Conservation (phyloP, 1,284 basidiomycete genomes). For the Heterobasidion parviporum region DNA sequence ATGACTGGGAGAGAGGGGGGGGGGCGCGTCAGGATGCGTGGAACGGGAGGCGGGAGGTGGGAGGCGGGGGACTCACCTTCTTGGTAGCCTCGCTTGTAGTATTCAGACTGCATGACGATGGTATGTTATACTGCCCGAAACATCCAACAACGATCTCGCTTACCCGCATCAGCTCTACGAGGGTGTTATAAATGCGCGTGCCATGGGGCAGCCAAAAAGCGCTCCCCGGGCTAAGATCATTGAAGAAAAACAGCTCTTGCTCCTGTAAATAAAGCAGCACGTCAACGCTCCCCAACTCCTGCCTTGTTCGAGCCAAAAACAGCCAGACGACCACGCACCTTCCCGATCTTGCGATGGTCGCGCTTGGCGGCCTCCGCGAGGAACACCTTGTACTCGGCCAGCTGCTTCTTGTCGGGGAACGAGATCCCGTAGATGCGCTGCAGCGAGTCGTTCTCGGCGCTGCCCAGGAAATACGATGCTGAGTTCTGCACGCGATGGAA, state of each 20-base stretch:
- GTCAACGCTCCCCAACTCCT: not conserved
- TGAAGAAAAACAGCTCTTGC: slow-evolving; percentile 99
- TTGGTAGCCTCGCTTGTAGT: slow-evolving; percentile 82
- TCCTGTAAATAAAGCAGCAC: slow-evolving; percentile 38
- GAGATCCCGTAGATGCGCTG: slow-evolving; percentile 99
- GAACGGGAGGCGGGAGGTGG: not conserved
- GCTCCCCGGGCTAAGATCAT: slow-evolving; percentile 91
- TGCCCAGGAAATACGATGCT: slow-evolving; percentile 96
- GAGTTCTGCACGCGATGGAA: slow-evolving; percentile 60
- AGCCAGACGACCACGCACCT: slow-evolving; percentile 30
- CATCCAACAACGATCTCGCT: slow-evolving; percentile 19
- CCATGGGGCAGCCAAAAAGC: slow-evolving; percentile 98
- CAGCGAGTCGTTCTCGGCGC: slow-evolving; percentile 89
- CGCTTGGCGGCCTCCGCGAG: slow-evolving; percentile 95
- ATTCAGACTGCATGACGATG: slow-evolving; percentile 47
- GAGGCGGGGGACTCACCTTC: slow-evolving; percentile 43
- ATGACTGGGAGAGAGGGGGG: slow-evolving; percentile 54
- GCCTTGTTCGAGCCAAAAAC: not conserved
- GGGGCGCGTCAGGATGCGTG: too few relatives aligned
- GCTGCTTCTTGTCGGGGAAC: slow-evolving; percentile 96
- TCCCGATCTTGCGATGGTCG: slow-evolving; percentile 94
- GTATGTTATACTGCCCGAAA: slow-evolving; percentile 2
- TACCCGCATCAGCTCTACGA: slow-evolving; percentile 87
- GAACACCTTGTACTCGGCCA: slow-evolving; percentile 95
- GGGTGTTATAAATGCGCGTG: slow-evolving; percentile 93